Conservation (phyloP, 768 basidiomycete genomes). For the Termitomyces sp. region DNA sequence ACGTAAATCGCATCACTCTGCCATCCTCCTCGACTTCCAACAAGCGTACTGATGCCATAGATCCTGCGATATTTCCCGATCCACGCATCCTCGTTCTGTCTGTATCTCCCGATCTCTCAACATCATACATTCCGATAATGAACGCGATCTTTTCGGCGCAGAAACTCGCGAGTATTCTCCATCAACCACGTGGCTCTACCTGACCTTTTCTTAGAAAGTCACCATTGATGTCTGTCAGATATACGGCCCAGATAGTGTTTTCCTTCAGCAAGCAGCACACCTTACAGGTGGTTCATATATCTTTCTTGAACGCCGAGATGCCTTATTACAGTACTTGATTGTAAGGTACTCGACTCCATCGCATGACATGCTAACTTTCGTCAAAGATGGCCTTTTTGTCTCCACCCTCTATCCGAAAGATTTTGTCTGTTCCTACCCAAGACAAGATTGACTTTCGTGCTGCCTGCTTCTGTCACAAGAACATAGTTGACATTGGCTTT, state of each 20-base stretch:
- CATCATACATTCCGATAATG: conserved; percentile 97
- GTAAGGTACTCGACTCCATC: conserved; percentile 28
- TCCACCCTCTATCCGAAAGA: conserved; percentile 58
- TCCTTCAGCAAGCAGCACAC: conserved; percentile 96
- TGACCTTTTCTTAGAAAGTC: conserved; percentile 61
- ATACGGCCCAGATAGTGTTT: conserved; percentile 85
- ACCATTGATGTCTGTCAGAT: conserved; percentile 96
- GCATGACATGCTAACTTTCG: not conserved
- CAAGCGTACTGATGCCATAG: conserved; percentile 23
- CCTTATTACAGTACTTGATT: conserved; percentile 88
- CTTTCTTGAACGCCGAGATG: conserved; percentile 71
- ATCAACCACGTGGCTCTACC: not conserved
- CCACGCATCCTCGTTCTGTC: conserved; percentile 64
- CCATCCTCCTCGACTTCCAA: conserved; percentile 22
- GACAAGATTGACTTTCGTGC: conserved; percentile 96
- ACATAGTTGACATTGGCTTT: conserved; percentile 93
- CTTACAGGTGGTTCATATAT: conserved; percentile 94
- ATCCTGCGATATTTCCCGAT: conserved; percentile 28
- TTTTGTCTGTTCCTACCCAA: conserved; percentile 83
- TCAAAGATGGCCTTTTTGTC: conserved; percentile 73
- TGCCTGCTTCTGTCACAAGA: conserved; percentile 98
- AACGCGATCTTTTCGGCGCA: conserved; percentile 99
- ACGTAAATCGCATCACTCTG: conserved; percentile 35
- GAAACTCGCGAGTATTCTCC: conserved; percentile 63
- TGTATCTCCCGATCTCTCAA: conserved; percentile 84